Conservation (phyloP, 208 protist genomes). For the Trypanosoma brucei region DNA sequence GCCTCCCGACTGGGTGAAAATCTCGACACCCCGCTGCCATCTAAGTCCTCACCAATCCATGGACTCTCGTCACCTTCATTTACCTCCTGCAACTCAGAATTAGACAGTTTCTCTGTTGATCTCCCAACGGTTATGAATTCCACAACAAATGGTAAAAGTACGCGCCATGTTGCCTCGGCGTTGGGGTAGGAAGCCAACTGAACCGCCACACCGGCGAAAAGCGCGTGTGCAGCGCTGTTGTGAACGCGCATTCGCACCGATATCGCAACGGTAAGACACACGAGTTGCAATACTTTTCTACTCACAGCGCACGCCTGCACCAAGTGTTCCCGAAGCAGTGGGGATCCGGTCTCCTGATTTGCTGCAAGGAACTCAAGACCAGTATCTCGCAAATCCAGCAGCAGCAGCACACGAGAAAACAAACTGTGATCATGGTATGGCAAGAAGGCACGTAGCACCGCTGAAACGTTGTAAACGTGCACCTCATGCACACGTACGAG, state of each 20-base stretch:
- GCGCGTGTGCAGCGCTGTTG: slow-evolving; percentile 69
- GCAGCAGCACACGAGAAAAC: slow-evolving; percentile 66
- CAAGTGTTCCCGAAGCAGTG: slow-evolving; percentile 70
- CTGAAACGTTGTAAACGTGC: slow-evolving; percentile 73
- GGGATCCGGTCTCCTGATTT: slow-evolving; percentile 75
- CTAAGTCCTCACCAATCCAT: slow-evolving; percentile 8
- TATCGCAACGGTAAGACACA: slow-evolving; percentile 55
- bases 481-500: slow-evolving; percentile 81
- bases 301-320: slow-evolving; percentile 68
- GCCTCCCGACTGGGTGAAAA: slow-evolving; percentile 34
- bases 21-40: slow-evolving; percentile 1
- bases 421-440: slow-evolving; percentile 87
- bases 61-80: background rate
- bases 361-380: slow-evolving; percentile 75
- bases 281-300: slow-evolving; percentile 59
- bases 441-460: slow-evolving; percentile 71
- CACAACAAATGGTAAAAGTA: slow-evolving; percentile 66
- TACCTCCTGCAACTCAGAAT: background rate
- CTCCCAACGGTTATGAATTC: slow-evolving; percentile 52
- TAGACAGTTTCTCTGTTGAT: slow-evolving; percentile 11
- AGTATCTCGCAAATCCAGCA: slow-evolving; percentile 83
- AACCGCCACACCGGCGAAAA: slow-evolving; percentile 70
- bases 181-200: slow-evolving; percentile 45
- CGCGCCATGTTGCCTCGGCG: slow-evolving; percentile 69
- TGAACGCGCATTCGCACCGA: slow-evolving; percentile 45